These are phyloP conservation scores for Narthecium ossifragum DNA, from an alignment of 106 monocot species.

Conservation along the genomic window DNA sequence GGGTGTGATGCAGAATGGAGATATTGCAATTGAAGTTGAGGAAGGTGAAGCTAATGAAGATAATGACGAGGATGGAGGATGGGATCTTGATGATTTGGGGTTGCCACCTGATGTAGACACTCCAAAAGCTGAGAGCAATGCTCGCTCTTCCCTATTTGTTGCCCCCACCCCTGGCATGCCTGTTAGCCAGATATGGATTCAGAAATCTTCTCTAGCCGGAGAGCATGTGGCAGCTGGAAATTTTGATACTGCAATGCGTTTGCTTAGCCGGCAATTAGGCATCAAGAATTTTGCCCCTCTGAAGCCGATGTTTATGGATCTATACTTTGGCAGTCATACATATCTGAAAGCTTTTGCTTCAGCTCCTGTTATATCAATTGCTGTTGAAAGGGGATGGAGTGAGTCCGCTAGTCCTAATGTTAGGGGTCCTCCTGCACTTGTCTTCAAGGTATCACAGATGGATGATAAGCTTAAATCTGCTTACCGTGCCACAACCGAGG, in stretches of 20 bases:
- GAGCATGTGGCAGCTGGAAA: constrained; percentile 67
- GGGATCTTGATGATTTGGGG: constrained; percentile 66
- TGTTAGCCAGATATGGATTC: constrained; percentile 60
- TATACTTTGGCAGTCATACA: constrained; percentile 45
- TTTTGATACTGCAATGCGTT: constrained; percentile 46
- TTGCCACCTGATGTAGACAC: constrained; percentile 38
- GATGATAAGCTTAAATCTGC: constrained; percentile 55
- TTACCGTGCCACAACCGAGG: constrained; percentile 37
- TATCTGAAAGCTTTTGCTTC: constrained; percentile 27
- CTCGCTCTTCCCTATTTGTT: constrained; percentile 33
- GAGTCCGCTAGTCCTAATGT: constrained; percentile 39
- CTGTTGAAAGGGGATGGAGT: constrained; percentile 57
- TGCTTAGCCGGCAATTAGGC: constrained; percentile 51
- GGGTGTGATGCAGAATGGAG: constrained; percentile 17
- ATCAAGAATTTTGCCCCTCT: constrained; percentile 49
- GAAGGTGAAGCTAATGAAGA: constrained; percentile 25
- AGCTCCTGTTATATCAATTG: constrained; percentile 29
- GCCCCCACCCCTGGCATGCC: constrained; percentile 46
- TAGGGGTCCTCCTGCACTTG: constrained; percentile 38
- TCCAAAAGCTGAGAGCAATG: constrained; percentile 19
- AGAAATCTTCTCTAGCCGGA: constrained; percentile 56
- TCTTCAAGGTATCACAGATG: constrained; percentile 39
- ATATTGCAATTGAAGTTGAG: constrained; percentile 17
- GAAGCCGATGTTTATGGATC: constrained; percentile 40
- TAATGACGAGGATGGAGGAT: constrained; percentile 43